Conservation (phyloP, 306 rosid genomes). For the Trifolium pratense region DNA sequence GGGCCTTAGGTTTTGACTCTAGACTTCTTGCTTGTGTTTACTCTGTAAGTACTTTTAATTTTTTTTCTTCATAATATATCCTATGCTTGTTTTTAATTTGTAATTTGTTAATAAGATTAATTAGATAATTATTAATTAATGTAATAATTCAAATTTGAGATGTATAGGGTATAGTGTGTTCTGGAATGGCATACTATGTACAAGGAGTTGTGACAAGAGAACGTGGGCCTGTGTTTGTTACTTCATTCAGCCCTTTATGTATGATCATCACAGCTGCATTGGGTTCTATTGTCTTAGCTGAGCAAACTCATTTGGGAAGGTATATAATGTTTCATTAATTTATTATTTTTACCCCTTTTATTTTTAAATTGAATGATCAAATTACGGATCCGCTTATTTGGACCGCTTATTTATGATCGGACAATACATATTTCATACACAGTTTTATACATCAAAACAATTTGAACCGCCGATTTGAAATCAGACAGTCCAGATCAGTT, state of each 20-base stretch:
- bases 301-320: constrained; percentile 87
- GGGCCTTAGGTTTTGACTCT: constrained; percentile 88
- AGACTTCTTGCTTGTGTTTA: constrained; percentile 93
- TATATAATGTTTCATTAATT: constrained; percentile 19
- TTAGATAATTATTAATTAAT: background rate
- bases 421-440: too few relatives aligned
- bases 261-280: constrained; percentile 91
- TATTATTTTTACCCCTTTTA: background rate
- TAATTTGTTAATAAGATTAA: background rate
- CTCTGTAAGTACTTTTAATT: constrained; percentile 59
- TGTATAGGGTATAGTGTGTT: constrained; percentile 80
- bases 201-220: constrained; percentile 87
- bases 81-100: background rate
- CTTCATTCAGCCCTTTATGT: constrained; percentile 87
- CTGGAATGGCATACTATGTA: constrained; percentile 89
- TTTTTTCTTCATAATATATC: too few relatives aligned
- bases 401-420: too few relatives aligned
- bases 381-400: too few relatives aligned
- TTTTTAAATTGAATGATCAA: background rate
- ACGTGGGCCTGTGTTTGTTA: constrained; percentile 93
- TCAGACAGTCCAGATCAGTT: too few relatives aligned
- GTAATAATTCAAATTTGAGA: background rate
- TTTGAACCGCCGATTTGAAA: too few relatives aligned
- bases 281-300: constrained; percentile 81
- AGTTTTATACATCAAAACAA: too few relatives aligned